Evolutionary conservation across 495 filamentous ascomycete genomes (phyloP), one percentile per base, ranked within the genome.

Genomic region (Podospora conica): DNA sequence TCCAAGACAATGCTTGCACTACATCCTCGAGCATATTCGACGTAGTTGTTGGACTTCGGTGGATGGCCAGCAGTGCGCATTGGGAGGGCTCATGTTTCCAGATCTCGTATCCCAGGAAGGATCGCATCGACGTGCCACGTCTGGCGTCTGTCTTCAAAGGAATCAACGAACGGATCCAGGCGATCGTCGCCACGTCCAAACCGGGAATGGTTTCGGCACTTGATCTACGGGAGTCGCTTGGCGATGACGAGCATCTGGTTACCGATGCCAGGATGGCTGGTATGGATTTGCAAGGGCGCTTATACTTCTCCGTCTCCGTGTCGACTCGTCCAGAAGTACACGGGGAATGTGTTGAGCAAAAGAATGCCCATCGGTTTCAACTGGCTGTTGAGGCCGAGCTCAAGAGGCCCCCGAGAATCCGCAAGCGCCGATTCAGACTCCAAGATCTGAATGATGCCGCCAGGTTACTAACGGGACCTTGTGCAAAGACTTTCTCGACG

Each of bases 51-150:
- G 57, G 57, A 0, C 27, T 59, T 20, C 57, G 29, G 7, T 28
- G 59, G 15, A 28, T 33, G 7, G 28, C 48, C 25, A n/a, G 7
- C 28, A 61, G n/a, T n/a, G n/a, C 23, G 59, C 18, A 22, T 18
- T 61, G 29, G 59, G 29, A 48, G 21, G 59, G 59, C 3, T 61
- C 29, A n/a, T 61, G 59, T 20, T 48, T 61, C 21, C 59, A 61
- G 21, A n/a, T 61, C 1, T 18, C 59, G 15, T 2, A 5, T 3
- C 18, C 29, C 15, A 48, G 11, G 27, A 22, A 33, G 1, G 58
- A 4, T 48, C 8, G n/a, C 59, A 9, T 59, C 9, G 12, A 27
- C 25, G 3, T 27, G 2, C 25, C 40, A 48, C 18, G 15, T 48
- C 40, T 2, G 2, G 40, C 40, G 11, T 8, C 18, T 2, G 59